Percentiles rank a stretch among this genome's conserved stretches.
These are phyloP conservation scores for Rhynchosporium agropyri DNA, from an alignment of 2,329 filamentous ascomycete species.

Conservation along the genomic window DNA sequence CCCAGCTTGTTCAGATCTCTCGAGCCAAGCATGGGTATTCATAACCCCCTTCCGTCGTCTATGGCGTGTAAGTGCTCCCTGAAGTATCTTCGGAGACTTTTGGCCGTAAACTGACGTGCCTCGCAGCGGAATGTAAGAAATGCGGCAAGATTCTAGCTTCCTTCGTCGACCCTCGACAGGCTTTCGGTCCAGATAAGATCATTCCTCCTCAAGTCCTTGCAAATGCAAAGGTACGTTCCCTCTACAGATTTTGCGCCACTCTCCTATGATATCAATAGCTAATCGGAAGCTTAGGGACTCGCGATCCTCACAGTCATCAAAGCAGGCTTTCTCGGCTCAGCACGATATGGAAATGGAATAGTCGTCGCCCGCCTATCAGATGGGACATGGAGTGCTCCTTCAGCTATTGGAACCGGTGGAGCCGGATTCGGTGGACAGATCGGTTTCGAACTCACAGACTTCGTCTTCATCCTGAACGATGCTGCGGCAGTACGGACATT, in stretches of 20 bases:
- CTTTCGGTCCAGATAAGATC: conserved; percentile 95
- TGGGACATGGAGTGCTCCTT: conserved; percentile 79
- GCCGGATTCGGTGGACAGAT: conserved; percentile 86
- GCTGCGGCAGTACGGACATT: conserved; percentile 87
- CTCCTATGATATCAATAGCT: conserved; percentile 15
- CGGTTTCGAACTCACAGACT: conserved; percentile 86
- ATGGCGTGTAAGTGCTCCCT: conserved; percentile 62
- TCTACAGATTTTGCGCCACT: background rate
- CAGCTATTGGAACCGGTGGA: conserved; percentile 78
- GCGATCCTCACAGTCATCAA: conserved; percentile 86
- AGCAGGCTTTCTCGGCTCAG: conserved; percentile 82
- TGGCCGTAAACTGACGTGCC: conserved; percentile 23
- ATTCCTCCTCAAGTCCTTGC: conserved; percentile 89
- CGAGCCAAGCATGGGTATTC: conserved; percentile 56
- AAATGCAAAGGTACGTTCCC: conserved; percentile 74
- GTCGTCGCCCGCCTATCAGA: conserved; percentile 79
- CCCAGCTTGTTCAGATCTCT: conserved; percentile 1
- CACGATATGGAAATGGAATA: conserved; percentile 78
- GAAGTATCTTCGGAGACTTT: background rate
- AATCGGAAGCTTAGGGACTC: conserved; percentile 58
- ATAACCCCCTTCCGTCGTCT: conserved; percentile 68
- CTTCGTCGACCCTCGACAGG: conserved; percentile 90
- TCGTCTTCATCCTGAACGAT: conserved; percentile 98
- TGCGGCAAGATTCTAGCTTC: conserved; percentile 93
- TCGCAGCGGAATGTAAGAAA: conserved; percentile 91